phyloP scores from a whole-genome alignment of 225 moss, liverwort and hornwort genomes.

The Sphagnum contortum region DNA sequence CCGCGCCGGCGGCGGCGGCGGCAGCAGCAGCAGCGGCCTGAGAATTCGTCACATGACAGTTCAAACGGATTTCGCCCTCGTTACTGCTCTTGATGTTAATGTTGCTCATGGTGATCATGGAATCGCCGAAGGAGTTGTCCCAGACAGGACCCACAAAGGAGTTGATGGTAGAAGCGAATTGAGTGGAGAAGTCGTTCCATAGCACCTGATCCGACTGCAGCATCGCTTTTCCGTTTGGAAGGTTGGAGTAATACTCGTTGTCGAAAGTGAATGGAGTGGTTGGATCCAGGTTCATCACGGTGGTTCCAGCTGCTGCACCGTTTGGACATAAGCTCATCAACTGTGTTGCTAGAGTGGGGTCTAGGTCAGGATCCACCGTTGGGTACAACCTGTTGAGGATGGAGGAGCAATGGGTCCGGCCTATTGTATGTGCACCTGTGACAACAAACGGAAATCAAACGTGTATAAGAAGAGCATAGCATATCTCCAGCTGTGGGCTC shows the following conservation, averaged over 20 bases:
- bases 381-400: constrained; percentile 13
- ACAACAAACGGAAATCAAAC: too few species aligned
- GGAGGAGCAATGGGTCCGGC: neutral
- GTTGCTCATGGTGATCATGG: constrained; percentile 27
- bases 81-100: constrained; percentile 22
- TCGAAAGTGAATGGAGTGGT: constrained; percentile 36
- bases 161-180: constrained; percentile 19
- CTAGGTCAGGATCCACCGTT: constrained; percentile 15
- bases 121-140: constrained; percentile 14
- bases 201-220: constrained; percentile 44
- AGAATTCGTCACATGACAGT: constrained; percentile 33
- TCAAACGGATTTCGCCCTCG: constrained; percentile 33
- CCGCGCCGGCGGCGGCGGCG: too few species aligned
- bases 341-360: constrained; percentile 12
- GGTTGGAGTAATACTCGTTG: constrained; percentile 35
- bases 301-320: constrained; percentile 1
- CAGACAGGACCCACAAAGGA: constrained; percentile 15
- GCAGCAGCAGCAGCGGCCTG: too few species aligned
- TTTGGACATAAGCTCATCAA: constrained; percentile 15
- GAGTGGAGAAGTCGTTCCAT: constrained; percentile 17
- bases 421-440: constrained; percentile 9
- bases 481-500: too few species aligned
- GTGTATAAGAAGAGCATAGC: too few species aligned
- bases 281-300: constrained; percentile 23
- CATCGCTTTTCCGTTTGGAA: constrained; percentile 11